phyloP scores from a whole-genome alignment of 768 basidiomycete genomes.

The Tylopilus intermedius region DNA sequence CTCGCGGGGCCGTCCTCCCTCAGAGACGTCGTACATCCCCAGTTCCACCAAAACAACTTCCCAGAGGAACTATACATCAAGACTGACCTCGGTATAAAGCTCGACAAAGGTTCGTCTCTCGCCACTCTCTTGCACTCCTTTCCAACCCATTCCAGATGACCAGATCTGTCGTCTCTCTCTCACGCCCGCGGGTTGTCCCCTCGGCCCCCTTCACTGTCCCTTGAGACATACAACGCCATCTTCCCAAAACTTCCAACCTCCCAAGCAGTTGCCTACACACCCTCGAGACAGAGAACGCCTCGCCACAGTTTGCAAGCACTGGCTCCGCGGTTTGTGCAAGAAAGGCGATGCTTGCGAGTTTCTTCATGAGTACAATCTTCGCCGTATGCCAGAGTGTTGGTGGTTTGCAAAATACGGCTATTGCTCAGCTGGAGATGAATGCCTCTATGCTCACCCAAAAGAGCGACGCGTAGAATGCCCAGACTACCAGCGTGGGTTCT shows the following conservation, averaged over 20 bases:
- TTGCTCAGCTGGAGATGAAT: conserved; percentile 95
- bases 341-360: conserved; percentile 98
- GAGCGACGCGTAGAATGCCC: conserved; percentile 90
- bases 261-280: conserved; percentile 75
- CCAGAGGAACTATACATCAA: conserved; percentile 78
- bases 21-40: conserved; percentile 74
- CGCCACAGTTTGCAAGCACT: conserved; percentile 97
- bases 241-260: conserved; percentile 82
- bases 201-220: conserved; percentile 89
- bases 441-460: conserved; percentile 92
- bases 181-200: conserved; percentile 79
- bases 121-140: background rate
- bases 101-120: conserved; percentile 71
- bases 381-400: conserved; percentile 99
- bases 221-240: conserved; percentile 89
- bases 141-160: conserved; percentile 53
- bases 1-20: conserved; percentile 55
- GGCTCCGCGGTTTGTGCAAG: conserved; percentile 96
- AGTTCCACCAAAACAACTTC: conserved; percentile 93
- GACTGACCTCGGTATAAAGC: conserved; percentile 74
- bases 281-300: conserved; percentile 79
- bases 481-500: conserved; percentile 94
- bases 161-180: conserved; percentile 89
- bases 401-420: conserved; percentile 98
- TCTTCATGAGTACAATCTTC: conserved; percentile 95